Evolutionary conservation across 306 rosid genomes (phyloP), one percentile per base, ranked within the genome.

Genomic region (Citrullus colocynthis): DNA sequence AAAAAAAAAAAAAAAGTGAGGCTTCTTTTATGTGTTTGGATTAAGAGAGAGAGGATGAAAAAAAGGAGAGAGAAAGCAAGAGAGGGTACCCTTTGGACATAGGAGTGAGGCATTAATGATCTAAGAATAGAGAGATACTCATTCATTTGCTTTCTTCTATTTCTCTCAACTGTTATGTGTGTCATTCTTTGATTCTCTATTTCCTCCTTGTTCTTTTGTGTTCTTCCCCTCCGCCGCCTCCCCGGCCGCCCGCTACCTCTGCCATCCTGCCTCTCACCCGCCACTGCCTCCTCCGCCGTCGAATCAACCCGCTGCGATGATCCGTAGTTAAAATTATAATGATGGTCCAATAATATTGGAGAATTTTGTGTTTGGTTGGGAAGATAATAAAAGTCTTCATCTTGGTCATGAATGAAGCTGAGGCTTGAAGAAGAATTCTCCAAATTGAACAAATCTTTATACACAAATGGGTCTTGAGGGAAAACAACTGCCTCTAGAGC

Each of bases 41-140:
- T 2, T 14, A 14, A 74, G 52, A n/a, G 77, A 20, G 41, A 48
- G 57, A 71, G 58, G 44, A 2, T 10, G 1, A 9, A 24, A 55
- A 51, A 51, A 1, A 51, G 56, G 56, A 51, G 56, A 51, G 56
- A 51, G n/a, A 51, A 51, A 51, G 56, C 0, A 51, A 52, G 78
- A 74, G 48, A 54, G 15, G 45, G 17, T 75, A 75, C 78, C 78
- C 78, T 75, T 75, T 75, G 78, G n/a, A 56, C 39, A 12, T 56
- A 75, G 54, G 78, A 54, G 37, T 75, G 4, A 36, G 78, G 78
- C 78, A 75, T 75, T 57, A 75, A 75, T 37, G 78, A 75, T 75
- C 78, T n/a, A 54, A 75, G 49, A 58, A 18, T 37, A 75, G 54
- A 75, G 36, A 75, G 78, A 75, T 75, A 75, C 54, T 72, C 42